These are phyloP conservation scores for Cryomyces minteri DNA, from an alignment of 495 filamentous ascomycete species.

Conservation along the genomic window DNA sequence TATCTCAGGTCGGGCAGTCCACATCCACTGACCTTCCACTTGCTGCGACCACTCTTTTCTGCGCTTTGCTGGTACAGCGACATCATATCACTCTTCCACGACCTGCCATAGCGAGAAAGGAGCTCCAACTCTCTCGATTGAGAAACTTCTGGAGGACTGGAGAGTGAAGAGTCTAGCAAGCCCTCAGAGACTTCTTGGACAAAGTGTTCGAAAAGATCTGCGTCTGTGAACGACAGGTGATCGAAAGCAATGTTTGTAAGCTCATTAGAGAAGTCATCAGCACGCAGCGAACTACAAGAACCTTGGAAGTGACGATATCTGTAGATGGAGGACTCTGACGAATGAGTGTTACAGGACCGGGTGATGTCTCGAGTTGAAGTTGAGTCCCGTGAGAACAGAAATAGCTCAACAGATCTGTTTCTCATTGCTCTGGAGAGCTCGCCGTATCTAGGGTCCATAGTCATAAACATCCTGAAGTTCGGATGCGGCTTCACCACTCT, in stretches of 20 bases:
- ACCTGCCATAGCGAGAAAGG: too few relatives aligned
- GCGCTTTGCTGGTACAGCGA: too few relatives aligned
- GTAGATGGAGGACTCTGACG: constrained; percentile 29
- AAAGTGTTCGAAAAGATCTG: constrained; percentile 26
- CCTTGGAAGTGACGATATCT: constrained; percentile 26
- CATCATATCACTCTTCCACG: too few relatives aligned
- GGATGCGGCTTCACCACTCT: constrained; percentile 66
- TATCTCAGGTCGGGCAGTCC: constrained; percentile 18
- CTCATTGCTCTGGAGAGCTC: constrained; percentile 95
- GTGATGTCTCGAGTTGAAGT: not conserved
- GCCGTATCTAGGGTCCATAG: constrained; percentile 81
- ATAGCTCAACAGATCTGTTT: constrained; percentile 85
- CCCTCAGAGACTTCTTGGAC: constrained; percentile 8
- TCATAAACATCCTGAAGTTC: constrained; percentile 82
- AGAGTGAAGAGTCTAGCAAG: constrained; percentile 1
- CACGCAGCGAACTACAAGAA: constrained; percentile 3
- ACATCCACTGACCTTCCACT: constrained; percentile 30
- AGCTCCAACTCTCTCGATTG: too few relatives aligned
- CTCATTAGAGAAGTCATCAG: not conserved
- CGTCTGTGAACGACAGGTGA: constrained; percentile 34
- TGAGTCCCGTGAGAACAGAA: constrained; percentile 24
- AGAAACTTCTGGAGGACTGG: too few relatives aligned
- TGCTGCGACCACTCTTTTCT: constrained; percentile 11
- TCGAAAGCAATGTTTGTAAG: constrained; percentile 28
- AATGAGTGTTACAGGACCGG: not conserved